phyloP scores from a whole-genome alignment of 805 yeast species.

The Candida pseudofarinosa region DNA sequence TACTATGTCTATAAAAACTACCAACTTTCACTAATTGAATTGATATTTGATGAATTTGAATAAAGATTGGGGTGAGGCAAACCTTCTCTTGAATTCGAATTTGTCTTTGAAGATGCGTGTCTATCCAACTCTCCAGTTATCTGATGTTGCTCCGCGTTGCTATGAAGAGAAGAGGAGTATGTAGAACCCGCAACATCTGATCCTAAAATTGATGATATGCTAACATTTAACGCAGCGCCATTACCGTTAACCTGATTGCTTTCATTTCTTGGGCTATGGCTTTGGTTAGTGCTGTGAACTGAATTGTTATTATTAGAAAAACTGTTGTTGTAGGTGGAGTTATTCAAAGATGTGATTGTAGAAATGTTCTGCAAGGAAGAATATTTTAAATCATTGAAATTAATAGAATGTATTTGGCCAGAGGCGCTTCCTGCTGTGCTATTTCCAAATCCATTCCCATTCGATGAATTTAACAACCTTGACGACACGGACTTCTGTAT shows the following conservation, averaged over 20 bases:
- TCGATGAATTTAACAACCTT: neutral
- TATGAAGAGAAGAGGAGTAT: neutral
- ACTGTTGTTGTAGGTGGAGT: neutral
- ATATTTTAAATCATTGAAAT: neutral
- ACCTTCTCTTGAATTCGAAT: neutral
- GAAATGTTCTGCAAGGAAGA: neutral
- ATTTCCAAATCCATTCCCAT: neutral
- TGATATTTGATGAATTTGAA: neutral
- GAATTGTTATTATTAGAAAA: neutral
- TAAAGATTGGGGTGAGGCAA: neutral
- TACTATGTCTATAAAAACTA: neutral
- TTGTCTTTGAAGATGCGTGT: neutral
- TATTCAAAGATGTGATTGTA: neutral
- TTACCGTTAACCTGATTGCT: neutral
- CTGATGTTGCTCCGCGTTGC: neutral
- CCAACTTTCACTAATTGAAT: neutral
- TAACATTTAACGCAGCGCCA: neutral
- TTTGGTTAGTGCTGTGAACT: neutral
- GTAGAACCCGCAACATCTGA: neutral
- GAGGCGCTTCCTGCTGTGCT: neutral
- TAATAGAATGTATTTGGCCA: neutral
- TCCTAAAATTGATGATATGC: neutral
- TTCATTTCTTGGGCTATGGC: neutral
- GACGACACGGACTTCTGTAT: constrained; percentile 14
- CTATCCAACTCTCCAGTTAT: neutral